phyloP scores from a whole-genome alignment of 164 flowering plant species.

The Protea cynaroides region DNA sequence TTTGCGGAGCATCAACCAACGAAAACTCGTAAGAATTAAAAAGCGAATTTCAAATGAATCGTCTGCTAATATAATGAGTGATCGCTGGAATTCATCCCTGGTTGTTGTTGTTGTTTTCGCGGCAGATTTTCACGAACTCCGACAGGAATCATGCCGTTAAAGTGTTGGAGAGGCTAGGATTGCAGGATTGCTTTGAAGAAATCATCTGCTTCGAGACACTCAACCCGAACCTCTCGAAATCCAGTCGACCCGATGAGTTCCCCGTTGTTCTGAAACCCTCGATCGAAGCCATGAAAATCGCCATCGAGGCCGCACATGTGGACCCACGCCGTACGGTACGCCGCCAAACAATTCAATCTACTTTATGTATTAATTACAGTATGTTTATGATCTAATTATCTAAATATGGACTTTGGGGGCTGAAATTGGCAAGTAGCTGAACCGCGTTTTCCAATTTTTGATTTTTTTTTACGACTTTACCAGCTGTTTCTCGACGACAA shows the following conservation, averaged over 20 bases:
- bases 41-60: not conserved
- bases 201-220: conserved; percentile 88
- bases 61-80: not conserved
- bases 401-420: too few species aligned
- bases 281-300: conserved; percentile 59
- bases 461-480: not conserved
- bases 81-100: not conserved
- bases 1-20: conserved; percentile 49
- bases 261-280: conserved; percentile 86
- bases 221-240: conserved; percentile 58
- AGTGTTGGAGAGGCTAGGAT: conserved; percentile 52
- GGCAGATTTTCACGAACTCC: conserved; percentile 82
- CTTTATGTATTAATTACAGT: too few species aligned
- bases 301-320: conserved; percentile 40
- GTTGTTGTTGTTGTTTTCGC: not conserved
- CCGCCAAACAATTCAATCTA: not conserved
- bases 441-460: too few species aligned
- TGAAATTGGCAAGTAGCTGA: too few species aligned
- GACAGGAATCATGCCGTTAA: conserved; percentile 65
- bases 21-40: conserved; percentile 52
- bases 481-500: conserved; percentile 87
- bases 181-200: conserved; percentile 72
- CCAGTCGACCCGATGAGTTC: conserved; percentile 49
- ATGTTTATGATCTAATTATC: not conserved
- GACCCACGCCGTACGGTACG: conserved; percentile 74